Evolutionary conservation across 179 eudicot species (phyloP).

Genomic region (Gypsophila paniculata): DNA sequence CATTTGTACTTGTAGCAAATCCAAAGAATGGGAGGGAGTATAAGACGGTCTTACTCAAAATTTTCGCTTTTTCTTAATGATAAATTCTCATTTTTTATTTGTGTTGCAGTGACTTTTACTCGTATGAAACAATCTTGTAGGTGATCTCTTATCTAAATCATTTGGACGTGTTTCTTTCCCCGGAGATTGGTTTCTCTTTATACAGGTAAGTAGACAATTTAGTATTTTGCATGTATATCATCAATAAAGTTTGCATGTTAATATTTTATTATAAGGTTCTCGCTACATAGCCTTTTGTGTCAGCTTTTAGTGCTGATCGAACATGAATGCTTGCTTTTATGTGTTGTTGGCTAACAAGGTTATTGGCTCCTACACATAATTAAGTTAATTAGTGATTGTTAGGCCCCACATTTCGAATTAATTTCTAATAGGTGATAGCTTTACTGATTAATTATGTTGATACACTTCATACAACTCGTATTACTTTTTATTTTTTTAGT

Average conservation of each 20-base stretch:
- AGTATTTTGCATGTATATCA: not conserved
- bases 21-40: no score
- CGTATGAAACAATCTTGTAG: not conserved
- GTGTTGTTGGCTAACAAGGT: slow-evolving; percentile 14
- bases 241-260: not conserved
- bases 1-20: no score
- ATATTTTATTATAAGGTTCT: not conserved
- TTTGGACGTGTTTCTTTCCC: not conserved
- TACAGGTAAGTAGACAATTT: not conserved
- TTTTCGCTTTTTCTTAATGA: not conserved
- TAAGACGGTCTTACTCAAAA: not conserved
- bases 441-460: not conserved
- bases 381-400: slow-evolving; percentile 22
- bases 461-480: not conserved
- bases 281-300: slow-evolving; percentile 18
- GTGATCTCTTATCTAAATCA: not conserved
- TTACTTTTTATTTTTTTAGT: slow-evolving; percentile 11
- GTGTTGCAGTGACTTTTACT: not conserved
- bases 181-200: not conserved
- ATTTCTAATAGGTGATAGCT: slow-evolving; percentile 8
- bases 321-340: slow-evolving; percentile 21
- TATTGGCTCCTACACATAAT: slow-evolving; percentile 15
- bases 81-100: not conserved
- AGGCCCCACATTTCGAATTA: slow-evolving; percentile 19
- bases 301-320: slow-evolving; percentile 12